Conservation (phyloP, 495 filamentous ascomycete genomes). For the Xylaria flabelliformis region DNA sequence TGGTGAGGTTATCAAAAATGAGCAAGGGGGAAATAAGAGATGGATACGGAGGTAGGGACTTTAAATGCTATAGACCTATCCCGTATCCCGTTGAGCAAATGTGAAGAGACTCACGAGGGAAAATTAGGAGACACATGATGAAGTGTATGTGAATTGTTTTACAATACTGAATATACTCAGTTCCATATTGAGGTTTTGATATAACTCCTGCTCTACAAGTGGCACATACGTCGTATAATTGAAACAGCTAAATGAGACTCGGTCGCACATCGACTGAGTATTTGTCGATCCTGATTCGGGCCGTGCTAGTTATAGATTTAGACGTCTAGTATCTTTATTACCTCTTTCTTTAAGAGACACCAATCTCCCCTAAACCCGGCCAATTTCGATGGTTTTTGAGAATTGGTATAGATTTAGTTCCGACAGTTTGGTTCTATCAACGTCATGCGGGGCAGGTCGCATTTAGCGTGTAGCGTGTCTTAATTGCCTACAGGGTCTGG, state of each 20-base stretch:
- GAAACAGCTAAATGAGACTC: background rate
- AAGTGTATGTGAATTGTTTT: background rate
- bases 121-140: background rate
- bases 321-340: background rate
- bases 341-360: background rate
- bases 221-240: background rate
- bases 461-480: background rate
- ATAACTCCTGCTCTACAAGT: background rate
- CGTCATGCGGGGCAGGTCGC: conserved; percentile 7
- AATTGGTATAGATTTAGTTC: background rate
- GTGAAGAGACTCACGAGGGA: background rate
- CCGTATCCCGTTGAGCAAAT: background rate
- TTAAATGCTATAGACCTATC: background rate
- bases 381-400: background rate
- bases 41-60: background rate
- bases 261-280: background rate
- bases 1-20: background rate
- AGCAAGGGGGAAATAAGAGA: background rate
- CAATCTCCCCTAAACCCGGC: no score
- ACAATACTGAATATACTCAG: background rate
- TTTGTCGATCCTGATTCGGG: background rate
- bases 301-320: background rate
- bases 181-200: background rate
- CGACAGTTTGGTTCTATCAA: conserved; percentile 1
- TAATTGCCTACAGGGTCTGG: no score